Conservation (phyloP, 192 early-diverging fungal genomes). For the Irineochytrium annulatum region DNA sequence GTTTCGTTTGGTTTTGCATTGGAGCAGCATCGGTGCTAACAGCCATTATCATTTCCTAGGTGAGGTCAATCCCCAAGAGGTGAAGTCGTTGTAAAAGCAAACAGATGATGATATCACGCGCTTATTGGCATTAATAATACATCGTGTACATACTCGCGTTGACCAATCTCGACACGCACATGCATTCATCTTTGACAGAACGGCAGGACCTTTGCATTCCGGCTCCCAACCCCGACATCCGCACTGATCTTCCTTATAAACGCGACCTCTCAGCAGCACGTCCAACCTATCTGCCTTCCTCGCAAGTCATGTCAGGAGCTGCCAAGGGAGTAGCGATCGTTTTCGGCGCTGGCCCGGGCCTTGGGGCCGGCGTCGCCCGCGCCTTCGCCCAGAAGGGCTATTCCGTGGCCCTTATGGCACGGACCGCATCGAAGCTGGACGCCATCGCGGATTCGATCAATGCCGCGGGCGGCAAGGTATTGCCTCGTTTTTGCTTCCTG, state of each 20-base stretch:
- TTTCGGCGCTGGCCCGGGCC: conserved; percentile 29
- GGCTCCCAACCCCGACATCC: no score
- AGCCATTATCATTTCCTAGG: background rate
- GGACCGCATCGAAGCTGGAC: conserved; percentile 11
- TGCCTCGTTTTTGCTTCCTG: background rate
- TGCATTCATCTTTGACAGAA: no score
- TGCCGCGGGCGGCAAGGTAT: background rate
- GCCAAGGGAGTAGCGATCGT: conserved; percentile 13
- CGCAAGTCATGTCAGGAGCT: no score
- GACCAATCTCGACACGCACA: no score
- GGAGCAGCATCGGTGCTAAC: background rate
- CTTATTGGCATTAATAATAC: no score
- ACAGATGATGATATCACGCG: background rate
- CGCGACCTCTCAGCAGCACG: no score
- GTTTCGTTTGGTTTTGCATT: conserved; percentile 22
- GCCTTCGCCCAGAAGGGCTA: conserved; percentile 28
- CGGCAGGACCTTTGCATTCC: no score
- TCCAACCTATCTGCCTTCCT: no score
- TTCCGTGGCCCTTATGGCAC: conserved; percentile 30
- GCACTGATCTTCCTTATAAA: no score
- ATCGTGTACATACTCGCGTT: no score
- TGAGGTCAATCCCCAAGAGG: conserved; percentile 35
- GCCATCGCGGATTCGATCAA: background rate
- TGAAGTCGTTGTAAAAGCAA: conserved; percentile 9
- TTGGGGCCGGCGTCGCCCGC: conserved; percentile 22